Base-by-base conservation (phyloP, 139 green algal species). In the Deuterostichococcus epilithicus region DNA sequence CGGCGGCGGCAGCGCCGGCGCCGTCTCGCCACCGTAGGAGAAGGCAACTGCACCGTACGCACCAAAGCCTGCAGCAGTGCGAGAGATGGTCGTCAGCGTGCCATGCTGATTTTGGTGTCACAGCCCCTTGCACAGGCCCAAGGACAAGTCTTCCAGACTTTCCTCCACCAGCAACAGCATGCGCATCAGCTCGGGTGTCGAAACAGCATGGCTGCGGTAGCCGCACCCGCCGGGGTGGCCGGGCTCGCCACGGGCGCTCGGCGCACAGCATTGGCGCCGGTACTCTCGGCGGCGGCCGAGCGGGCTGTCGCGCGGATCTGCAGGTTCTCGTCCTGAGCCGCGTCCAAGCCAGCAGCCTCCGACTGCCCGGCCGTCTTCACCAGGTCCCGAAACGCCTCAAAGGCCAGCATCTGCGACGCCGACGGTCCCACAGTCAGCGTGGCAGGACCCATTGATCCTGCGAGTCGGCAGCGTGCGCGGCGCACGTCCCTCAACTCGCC, bases 381-480 rank as follows among this genome's bases (percentile, higher is more conserved):
- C 5, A 91, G 82, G 74, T 94, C 90, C 0, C 90, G 70, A 78
- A 83, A 94, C 25, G 73, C 76, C 78, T 94, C 90, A 78, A 94
- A 94, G 0, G 36, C 36, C 38, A 94, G 77, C 58, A 87, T 80
- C 90, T 94, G 84, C 72, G 82, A n/a, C n/a, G n/a, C n/a, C n/a
- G n/a, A n/a, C n/a, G n/a, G n/a, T n/a, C n/a, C n/a, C n/a, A n/a
- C n/a, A n/a, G n/a, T n/a, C n/a, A n/a, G n/a, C n/a, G n/a, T n/a
- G n/a, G n/a, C n/a, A n/a, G n/a, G n/a, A n/a, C n/a, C n/a, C n/a
- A n/a, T n/a, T n/a, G n/a, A n/a, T n/a, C n/a, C n/a, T n/a, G n/a
- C n/a, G n/a, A n/a, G n/a, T n/a, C n/a, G n/a, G n/a, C n/a, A n/a
- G n/a, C n/a, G n/a, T n/a, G n/a, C n/a, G n/a, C n/a, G n/a, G n/a